phyloP scores from a whole-genome alignment of 2,329 filamentous ascomycete species.

The Sphaceloma murrayae region DNA sequence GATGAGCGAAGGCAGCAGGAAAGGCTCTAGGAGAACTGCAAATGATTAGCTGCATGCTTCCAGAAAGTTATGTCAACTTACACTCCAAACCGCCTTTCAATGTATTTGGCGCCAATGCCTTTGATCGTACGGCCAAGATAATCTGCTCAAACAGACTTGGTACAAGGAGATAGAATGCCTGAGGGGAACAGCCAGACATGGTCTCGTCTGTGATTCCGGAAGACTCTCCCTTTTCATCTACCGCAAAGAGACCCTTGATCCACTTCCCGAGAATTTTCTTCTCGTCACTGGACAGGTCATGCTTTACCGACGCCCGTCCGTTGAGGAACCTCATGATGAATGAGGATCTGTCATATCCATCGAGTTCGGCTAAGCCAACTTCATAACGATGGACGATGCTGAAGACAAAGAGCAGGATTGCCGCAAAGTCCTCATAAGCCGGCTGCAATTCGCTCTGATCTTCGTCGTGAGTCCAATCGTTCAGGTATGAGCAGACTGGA shows the following conservation, averaged over 20 bases:
- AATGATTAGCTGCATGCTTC: not conserved
- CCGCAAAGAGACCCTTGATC: constrained; percentile 69
- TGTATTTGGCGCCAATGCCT: constrained; percentile 56
- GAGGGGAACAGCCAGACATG: constrained; percentile 71
- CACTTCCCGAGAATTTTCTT: constrained; percentile 59
- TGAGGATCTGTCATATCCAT: constrained; percentile 50
- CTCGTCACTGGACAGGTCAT: constrained; percentile 56
- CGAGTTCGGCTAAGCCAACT: constrained; percentile 54
- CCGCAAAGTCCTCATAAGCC: constrained; percentile 76
- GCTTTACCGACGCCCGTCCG: constrained; percentile 48
- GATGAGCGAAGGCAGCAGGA: constrained; percentile 68
- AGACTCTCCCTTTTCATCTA: constrained; percentile 45
- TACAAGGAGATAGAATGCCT: constrained; percentile 71
- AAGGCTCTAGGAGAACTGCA: constrained; percentile 65
- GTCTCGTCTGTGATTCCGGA: constrained; percentile 68
- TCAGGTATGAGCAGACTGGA: constrained; percentile 64
- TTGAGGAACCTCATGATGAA: constrained; percentile 60
- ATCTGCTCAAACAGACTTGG: constrained; percentile 70
- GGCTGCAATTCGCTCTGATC: constrained; percentile 76
- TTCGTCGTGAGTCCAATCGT: constrained; percentile 72
- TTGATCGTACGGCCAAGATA: constrained; percentile 57
- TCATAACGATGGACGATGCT: constrained; percentile 69
- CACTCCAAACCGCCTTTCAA: constrained; percentile 69
- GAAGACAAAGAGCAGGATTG: constrained; percentile 62
- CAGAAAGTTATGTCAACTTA: constrained; percentile 35